A percentile compares a stretch with the other conserved stretches of the same genome.
Evolutionary conservation across 495 filamentous ascomycete genomes (phyloP).

Genomic region (Poronia punctata): DNA sequence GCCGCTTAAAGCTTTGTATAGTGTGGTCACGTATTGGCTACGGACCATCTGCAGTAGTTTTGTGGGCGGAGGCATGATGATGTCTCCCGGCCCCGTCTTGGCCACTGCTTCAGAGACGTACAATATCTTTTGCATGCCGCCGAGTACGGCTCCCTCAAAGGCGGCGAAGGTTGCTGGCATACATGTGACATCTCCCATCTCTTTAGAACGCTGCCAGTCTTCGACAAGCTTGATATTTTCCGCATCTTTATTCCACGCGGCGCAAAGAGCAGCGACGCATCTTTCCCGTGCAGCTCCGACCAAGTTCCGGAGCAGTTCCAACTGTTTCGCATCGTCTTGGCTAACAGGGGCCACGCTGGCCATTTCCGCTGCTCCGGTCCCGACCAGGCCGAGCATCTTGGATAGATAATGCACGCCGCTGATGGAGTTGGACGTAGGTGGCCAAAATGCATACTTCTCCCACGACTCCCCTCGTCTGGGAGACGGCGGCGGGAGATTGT

Average conservation of each 20-base stretch:
- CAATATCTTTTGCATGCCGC: constrained; percentile 85
- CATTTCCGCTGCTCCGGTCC: constrained; percentile 81
- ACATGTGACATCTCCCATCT: constrained; percentile 75
- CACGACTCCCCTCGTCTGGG: constrained; percentile 70
- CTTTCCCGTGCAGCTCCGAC: constrained; percentile 77
- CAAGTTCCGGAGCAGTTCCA: constrained; percentile 62
- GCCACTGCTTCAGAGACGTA: constrained; percentile 79
- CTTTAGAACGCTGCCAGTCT: constrained; percentile 76
- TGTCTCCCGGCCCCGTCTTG: constrained; percentile 59
- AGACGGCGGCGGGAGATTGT: constrained; percentile 68
- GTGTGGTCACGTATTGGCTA: constrained; percentile 76
- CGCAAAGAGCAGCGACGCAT: constrained; percentile 68
- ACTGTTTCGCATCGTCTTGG: constrained; percentile 46
- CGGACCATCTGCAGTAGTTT: constrained; percentile 84
- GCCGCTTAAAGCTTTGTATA: constrained; percentile 87
- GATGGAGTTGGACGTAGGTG: constrained; percentile 82
- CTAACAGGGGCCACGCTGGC: constrained; percentile 60
- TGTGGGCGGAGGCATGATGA: constrained; percentile 71
- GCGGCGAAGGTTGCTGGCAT: constrained; percentile 78
- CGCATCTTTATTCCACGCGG: constrained; percentile 82
- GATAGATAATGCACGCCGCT: constrained; percentile 80
- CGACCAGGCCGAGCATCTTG: constrained; percentile 71
- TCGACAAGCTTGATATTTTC: constrained; percentile 84
- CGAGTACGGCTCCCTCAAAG: constrained; percentile 70
- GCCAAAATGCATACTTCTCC: constrained; percentile 97